phyloP scores from a whole-genome alignment of 768 basidiomycete genomes.

The Rhodosporidiobolus odoratus region DNA sequence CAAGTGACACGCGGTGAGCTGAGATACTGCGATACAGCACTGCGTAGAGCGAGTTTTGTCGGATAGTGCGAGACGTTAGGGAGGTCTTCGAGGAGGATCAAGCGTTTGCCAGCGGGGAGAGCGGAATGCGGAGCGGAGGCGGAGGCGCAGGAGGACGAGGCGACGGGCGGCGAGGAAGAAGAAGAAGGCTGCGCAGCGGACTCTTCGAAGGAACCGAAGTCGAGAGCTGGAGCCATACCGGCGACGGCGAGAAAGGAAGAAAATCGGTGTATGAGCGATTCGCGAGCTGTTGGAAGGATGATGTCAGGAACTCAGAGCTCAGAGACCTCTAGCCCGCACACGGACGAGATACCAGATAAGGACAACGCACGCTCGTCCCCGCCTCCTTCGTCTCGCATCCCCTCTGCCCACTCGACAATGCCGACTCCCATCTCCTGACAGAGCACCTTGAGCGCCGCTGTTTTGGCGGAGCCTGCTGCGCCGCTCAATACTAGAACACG shows the following conservation, averaged over 20 bases:
- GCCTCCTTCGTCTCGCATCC: not conserved
- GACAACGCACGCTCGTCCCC: constrained; percentile 20
- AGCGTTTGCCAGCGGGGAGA: not conserved
- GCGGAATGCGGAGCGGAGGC: too few species aligned
- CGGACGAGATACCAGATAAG: not conserved
- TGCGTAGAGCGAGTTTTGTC: constrained; percentile 68
- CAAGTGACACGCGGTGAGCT: constrained; percentile 44
- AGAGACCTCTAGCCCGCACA: too few species aligned
- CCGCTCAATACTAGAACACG: constrained; percentile 79
- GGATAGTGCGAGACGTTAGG: constrained; percentile 77
- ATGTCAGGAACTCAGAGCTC: not conserved
- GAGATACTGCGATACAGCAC: constrained; percentile 52
- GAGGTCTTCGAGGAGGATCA: constrained; percentile 50
- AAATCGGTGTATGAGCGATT: constrained; percentile 36
- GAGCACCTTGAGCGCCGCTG: constrained; percentile 71
- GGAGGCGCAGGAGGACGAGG: too few species aligned
- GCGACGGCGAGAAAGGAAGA: constrained; percentile 51
- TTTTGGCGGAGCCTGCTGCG: constrained; percentile 85
- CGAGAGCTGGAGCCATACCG: constrained; percentile 62
- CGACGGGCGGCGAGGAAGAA: not conserved
- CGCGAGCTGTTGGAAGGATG: constrained; percentile 10
- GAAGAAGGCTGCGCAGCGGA: not conserved
- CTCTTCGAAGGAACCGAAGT: constrained; percentile 24
- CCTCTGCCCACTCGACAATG: constrained; percentile 61
- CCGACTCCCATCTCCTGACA: constrained; percentile 69